Evolutionary conservation across 495 filamentous ascomycete genomes (phyloP).

Genomic region (Talaromyces proteolyticus): DNA sequence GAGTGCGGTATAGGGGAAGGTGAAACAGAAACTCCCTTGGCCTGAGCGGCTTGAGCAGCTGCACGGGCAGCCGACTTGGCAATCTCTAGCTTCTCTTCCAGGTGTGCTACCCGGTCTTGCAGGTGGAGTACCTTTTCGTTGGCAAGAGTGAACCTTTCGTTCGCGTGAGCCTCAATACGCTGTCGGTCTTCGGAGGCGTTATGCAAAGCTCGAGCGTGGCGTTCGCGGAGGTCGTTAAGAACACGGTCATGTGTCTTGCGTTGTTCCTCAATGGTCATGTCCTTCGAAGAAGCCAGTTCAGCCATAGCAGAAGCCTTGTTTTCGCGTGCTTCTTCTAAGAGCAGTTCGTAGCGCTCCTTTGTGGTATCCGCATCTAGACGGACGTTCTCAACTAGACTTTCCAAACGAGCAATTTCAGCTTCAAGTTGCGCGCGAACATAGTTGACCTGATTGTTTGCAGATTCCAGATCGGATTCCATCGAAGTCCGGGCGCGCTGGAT

Average conservation of each 20-base stretch:
- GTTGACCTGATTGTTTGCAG: conserved; percentile 77
- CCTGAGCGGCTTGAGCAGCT: conserved; percentile 77
- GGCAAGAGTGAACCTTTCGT: conserved; percentile 67
- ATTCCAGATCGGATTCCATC: conserved; percentile 75
- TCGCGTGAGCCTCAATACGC: conserved; percentile 58
- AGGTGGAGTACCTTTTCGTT: conserved; percentile 74
- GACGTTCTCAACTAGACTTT: conserved; percentile 64
- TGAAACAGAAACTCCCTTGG: conserved; percentile 33
- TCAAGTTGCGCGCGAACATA: conserved; percentile 73
- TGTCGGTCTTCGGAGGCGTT: conserved; percentile 69
- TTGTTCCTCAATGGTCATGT: conserved; percentile 61
- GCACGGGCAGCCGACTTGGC: conserved; percentile 85
- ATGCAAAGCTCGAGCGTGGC: conserved; percentile 67
- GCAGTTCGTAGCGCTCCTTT: conserved; percentile 65
- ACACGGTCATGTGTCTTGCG: conserved; percentile 65
- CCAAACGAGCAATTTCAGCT: conserved; percentile 59
- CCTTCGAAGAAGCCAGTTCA: conserved; percentile 53
- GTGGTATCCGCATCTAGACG: conserved; percentile 68
- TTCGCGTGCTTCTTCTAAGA: conserved; percentile 68
- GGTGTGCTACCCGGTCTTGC: conserved; percentile 70
- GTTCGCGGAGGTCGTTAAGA: conserved; percentile 52
- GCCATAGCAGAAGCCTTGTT: conserved; percentile 43
- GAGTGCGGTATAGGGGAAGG: conserved; percentile 24
- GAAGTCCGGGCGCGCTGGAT: conserved; percentile 69
- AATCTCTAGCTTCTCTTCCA: conserved; percentile 87